Conservation (phyloP, 441 rosid species). For the Breynia disticha region DNA sequence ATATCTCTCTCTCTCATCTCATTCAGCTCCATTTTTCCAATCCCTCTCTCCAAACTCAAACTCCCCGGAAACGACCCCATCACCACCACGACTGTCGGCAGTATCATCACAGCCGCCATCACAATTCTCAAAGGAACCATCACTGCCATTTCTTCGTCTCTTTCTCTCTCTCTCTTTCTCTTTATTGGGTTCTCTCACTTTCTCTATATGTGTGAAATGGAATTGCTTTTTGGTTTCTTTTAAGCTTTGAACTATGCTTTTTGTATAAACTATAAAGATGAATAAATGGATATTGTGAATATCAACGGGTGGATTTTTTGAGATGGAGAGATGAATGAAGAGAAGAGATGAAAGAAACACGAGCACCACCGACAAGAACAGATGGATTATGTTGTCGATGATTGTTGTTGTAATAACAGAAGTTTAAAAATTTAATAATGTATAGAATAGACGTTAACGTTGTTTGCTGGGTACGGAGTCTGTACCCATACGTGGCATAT, state of each 20-base stretch:
- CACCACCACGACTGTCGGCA: constrained; percentile 16
- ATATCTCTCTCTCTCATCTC: constrained; percentile 57
- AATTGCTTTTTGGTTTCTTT: not conserved
- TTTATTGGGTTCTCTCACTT: not conserved
- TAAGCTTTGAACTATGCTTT: not conserved
- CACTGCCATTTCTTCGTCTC: constrained; percentile 24
- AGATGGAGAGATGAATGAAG: too few species aligned
- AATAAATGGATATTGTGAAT: too few species aligned
- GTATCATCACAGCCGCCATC: constrained; percentile 17
- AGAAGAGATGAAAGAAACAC: too few species aligned
- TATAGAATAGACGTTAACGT: too few species aligned
- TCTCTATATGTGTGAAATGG: not conserved
- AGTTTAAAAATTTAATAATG: too few species aligned
- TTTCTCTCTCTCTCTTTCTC: not conserved
- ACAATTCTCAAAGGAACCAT: constrained; percentile 20
- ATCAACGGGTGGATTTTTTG: too few species aligned
- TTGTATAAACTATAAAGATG: too few species aligned
- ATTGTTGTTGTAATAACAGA: too few species aligned
- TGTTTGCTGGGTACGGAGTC: too few species aligned
- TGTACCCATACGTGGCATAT: too few species aligned
- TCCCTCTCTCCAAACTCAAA: constrained; percentile 54
- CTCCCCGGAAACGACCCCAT: constrained; percentile 39
- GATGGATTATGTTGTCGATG: too few species aligned
- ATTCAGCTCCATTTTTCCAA: constrained; percentile 41
- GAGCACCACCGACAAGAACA: too few species aligned